A percentile compares a stretch with the other conserved stretches of the same genome.
Conservation (phyloP, 176 grass and related monocot species). For the Oryza nivara region DNA sequence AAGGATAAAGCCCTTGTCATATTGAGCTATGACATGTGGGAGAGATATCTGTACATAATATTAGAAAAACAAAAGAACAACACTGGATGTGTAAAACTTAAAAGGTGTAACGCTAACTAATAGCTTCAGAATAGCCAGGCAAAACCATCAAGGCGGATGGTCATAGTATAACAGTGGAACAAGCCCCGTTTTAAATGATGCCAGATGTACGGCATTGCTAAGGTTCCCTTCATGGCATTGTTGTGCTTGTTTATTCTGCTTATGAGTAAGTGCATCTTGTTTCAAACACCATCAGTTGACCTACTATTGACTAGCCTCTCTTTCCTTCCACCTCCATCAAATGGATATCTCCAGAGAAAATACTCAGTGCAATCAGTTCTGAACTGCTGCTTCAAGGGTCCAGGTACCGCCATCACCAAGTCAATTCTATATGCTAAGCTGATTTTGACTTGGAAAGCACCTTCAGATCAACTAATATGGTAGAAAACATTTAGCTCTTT, state of each 20-base stretch:
- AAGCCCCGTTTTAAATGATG: constrained; percentile 43
- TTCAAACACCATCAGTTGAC: constrained; percentile 39
- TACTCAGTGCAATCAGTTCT: constrained; percentile 38
- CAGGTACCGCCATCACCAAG: constrained; percentile 29
- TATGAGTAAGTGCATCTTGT: constrained; percentile 44
- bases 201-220: constrained; percentile 22
- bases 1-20: constrained; percentile 38
- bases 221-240: constrained; percentile 35
- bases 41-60: constrained; percentile 44
- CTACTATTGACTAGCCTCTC: constrained; percentile 44
- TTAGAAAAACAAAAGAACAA: constrained; percentile 10
- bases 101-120: constrained; percentile 33
- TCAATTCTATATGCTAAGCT: constrained; percentile 39
- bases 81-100: constrained; percentile 33
- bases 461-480: constrained; percentile 42
- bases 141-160: constrained; percentile 24
- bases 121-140: constrained; percentile 35
- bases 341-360: constrained; percentile 37
- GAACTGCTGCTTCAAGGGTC: constrained; percentile 30
- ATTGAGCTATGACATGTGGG: constrained; percentile 21
- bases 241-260: constrained; percentile 40
- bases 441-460: constrained; percentile 42
- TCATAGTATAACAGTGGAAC: constrained; percentile 43
- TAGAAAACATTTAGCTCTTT: constrained; percentile 38
- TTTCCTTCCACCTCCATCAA: constrained; percentile 42